Evolutionary conservation across 371 early-diverging fungal species (phyloP).

Genomic region (Encephalitozoon hellem): DNA sequence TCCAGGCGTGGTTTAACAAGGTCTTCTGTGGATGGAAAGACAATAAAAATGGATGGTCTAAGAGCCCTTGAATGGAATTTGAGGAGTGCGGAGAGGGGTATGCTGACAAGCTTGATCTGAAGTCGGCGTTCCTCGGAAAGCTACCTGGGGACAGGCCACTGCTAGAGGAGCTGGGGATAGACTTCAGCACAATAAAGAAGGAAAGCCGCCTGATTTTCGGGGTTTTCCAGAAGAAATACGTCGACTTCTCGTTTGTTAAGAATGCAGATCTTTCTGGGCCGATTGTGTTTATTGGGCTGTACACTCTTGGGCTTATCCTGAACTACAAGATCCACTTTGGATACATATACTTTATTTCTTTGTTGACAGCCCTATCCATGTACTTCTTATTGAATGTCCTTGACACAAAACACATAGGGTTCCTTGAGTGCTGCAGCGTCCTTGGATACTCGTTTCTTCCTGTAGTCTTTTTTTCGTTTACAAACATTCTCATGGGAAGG

Average conservation of each 20-base stretch:
- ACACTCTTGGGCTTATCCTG: constrained; percentile 45
- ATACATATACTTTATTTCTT: constrained; percentile 57
- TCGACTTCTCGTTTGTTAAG: constrained; percentile 3
- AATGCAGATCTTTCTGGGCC: constrained; percentile 57
- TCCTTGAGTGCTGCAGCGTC: constrained; percentile 39
- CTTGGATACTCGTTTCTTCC: constrained; percentile 61
- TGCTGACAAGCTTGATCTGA: constrained; percentile 31
- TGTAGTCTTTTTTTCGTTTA: constrained; percentile 42
- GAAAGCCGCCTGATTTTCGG: constrained; percentile 45
- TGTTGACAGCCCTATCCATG: constrained; percentile 43
- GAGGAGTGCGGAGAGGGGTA: constrained; percentile 18
- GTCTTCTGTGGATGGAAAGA: not conserved
- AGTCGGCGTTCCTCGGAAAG: constrained; percentile 49
- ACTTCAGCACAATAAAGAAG: constrained; percentile 48
- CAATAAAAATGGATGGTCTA: not conserved
- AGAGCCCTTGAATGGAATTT: constrained; percentile 16
- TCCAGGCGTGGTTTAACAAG: not conserved
- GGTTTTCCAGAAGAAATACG: constrained; percentile 4
- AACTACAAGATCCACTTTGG: constrained; percentile 59
- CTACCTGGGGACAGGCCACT: constrained; percentile 54
- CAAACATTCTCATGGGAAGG: constrained; percentile 27
- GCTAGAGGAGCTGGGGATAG: constrained; percentile 60
- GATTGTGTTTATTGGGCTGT: constrained; percentile 50
- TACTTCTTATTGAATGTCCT: constrained; percentile 51
- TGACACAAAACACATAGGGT: constrained; percentile 12